These are phyloP conservation scores for Aspergillus nanangensis DNA, from an alignment of 495 filamentous ascomycete species.

Conservation along the genomic window DNA sequence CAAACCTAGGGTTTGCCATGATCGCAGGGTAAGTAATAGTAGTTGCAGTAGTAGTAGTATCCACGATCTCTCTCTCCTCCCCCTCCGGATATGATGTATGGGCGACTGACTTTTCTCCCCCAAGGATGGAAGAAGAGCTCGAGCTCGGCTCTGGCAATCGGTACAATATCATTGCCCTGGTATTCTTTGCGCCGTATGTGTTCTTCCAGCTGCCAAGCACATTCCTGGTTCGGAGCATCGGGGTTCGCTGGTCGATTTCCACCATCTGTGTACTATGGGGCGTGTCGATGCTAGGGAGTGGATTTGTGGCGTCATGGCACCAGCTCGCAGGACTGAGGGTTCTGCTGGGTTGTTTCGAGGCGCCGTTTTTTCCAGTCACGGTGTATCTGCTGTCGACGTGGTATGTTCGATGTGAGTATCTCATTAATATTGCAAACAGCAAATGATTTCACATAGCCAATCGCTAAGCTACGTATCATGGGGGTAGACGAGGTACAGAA, in stretches of 20 bases:
- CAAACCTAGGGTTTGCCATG: conserved; percentile 50
- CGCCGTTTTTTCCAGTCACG: conserved; percentile 47
- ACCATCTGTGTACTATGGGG: conserved; percentile 40
- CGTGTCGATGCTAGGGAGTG: background rate
- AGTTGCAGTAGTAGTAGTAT: no score
- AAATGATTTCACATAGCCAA: no score
- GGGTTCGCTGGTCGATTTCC: conserved; percentile 45
- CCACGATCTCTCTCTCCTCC: no score
- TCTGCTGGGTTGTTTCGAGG: conserved; percentile 52
- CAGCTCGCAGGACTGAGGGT: conserved; percentile 43
- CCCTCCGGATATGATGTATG: background rate
- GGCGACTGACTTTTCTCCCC: no score
- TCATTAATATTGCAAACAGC: no score
- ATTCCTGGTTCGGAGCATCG: conserved; percentile 46
- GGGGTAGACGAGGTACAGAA: conserved; percentile 41
- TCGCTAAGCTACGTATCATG: no score
- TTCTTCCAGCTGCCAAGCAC: conserved; percentile 49
- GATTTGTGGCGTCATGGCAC: conserved; percentile 21
- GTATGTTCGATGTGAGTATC: conserved; percentile 40
- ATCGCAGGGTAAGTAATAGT: conserved; percentile 37
- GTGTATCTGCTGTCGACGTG: conserved; percentile 50
- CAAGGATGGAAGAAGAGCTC: conserved; percentile 43
- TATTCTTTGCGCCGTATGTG: conserved; percentile 56
- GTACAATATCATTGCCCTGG: conserved; percentile 38
- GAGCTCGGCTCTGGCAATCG: conserved; percentile 26